Base-by-base conservation (phyloP, 495 filamentous ascomycete species). In the Melanomma pulvis-pyrius region DNA sequence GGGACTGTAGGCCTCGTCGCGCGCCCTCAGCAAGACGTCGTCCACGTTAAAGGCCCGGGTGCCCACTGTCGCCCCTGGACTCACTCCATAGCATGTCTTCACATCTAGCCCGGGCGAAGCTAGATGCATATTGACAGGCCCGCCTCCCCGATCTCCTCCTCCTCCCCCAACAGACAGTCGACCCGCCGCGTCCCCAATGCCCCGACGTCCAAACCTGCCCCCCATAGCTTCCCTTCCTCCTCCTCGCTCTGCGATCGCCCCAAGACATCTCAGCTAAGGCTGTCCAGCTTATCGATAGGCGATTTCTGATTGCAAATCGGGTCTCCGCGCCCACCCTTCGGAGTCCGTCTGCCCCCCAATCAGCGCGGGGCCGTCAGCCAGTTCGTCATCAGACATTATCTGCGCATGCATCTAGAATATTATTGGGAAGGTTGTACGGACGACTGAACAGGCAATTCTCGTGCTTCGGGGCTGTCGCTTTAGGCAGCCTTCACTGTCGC, bases 321-420 rank as follows among this genome's bases (percentile, higher is more conserved):
- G 60, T 64, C 67, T 64, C 67, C 67, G 44, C 67, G 59, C 59
- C 32, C 34, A 21, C 17, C 22, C 52, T 52, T 69, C 67, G 67
- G 67, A 69, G 41, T 69, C 67, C 67, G 67, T 64, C 54, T 44
- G 19, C 32, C 32, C 15, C 53, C 67, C 67, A 60, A 60, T 63
- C 47, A 59, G 22, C 39, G 22, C 39, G n/a, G 39, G n/a, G 39
- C 39, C 39, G 39, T 44, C 52, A 56, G 26, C 52, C 52, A 56
- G 22, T 8, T 26, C 52, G 26, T 26, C n/a, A 30, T 39, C 28
- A 22, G 39, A 2, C 39, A 44, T n/a, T n/a, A n/a, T n/a, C n/a
- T 22, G 52, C 19, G 15, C 52, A 9, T 26, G 21, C 52, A 34
- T 15, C 6, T 8, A 28, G 24, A 6, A n/a, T n/a, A n/a, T n/a